Percentiles rank a stretch among this genome's conserved stretches.
phyloP scores from a whole-genome alignment of 192 early-diverging fungal genomes.

The Linnemannia schmuckeri region DNA sequence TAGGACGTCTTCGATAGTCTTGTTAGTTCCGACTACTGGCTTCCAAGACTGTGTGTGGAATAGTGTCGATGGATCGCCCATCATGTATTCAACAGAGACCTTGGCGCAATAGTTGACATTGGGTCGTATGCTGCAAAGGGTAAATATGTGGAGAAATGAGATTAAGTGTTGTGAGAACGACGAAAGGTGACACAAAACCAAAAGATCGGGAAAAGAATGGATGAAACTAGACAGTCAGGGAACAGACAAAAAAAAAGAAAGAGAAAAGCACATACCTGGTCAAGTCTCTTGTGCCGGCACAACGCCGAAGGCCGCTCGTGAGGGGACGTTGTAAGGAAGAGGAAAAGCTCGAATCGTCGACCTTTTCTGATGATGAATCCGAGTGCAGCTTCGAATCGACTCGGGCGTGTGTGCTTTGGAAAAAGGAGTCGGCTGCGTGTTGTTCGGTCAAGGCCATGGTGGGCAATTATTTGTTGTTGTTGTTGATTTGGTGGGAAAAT shows the following conservation, averaged over 20 bases:
- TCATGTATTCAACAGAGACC: slow-evolving; percentile 42
- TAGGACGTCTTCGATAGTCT: slow-evolving; percentile 10
- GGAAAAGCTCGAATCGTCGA: slow-evolving; percentile 16
- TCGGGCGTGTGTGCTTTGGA: slow-evolving; percentile 39
- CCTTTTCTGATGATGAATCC: slow-evolving; percentile 38
- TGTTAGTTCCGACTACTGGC: slow-evolving; percentile 3
- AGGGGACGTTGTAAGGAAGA: slow-evolving; percentile 28
- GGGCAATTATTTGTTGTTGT: background rate
- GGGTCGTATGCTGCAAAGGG: slow-evolving; percentile 21
- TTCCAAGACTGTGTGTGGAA: slow-evolving; percentile 40
- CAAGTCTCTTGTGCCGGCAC: slow-evolving; percentile 47
- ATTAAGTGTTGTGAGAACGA: background rate
- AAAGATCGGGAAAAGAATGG: too few relatives aligned
- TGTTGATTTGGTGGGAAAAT: background rate
- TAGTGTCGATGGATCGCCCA: slow-evolving; percentile 35
- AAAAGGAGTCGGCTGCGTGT: slow-evolving; percentile 29
- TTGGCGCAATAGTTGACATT: slow-evolving; percentile 49
- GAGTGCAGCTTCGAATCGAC: slow-evolving; percentile 51
- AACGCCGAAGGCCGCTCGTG: slow-evolving; percentile 40
- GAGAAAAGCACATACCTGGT: slow-evolving; percentile 27
- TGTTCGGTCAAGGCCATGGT: slow-evolving; percentile 49
- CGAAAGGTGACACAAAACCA: slow-evolving; percentile 1
- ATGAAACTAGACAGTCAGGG: too few relatives aligned
- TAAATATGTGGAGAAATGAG: background rate
- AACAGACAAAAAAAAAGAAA: background rate